Evolutionary conservation across 768 basidiomycete genomes (phyloP), one percentile per base, ranked within the genome.

Genomic region (Lyophyllum decastes): DNA sequence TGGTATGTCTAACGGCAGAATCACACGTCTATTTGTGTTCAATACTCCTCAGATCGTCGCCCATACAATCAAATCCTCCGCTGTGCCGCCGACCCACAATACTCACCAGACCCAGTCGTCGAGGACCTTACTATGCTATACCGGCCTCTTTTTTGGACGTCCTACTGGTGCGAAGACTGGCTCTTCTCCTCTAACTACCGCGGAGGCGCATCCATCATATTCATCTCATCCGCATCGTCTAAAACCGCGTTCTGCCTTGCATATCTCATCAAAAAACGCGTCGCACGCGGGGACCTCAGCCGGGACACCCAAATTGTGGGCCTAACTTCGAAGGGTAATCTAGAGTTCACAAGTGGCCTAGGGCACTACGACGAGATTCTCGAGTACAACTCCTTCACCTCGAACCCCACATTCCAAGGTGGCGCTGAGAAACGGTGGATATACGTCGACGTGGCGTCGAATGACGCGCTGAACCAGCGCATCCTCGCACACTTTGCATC

Each of bases 161-260:
- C 88, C 1, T 89, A 81, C 61, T 89, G 88, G 88, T 87, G 80
- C 60, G 86, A 89, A 67, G 88, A 89, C 65, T 89, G 86, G 86
- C 66, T 89, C 6, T 71, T 79, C 55, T 71, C 77, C 5, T 75
- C 80, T 2, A 62, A 67, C 22, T 89, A 88, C 66, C 76, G 79
- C 9, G 79, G 74, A 0, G 81, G 75, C 6, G 78, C 78, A 4
- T 73, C 73, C 2, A 64, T 67, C 26, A 72, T 89, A 57, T 73
- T 89, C 47, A 79, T 89, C 38, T 87, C 88, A 1, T 87, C 86
- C 41, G 88, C 88, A 0, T 89, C 88, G 2, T 81, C 88, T 25
- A 89, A 89, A 64, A 89, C 87, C 0, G 86, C 88, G 0, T 88
- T 89, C 67, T 87, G 83, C 58, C 73, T 88, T 19, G 87, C 87